Base-by-base conservation (phyloP, 306 rosid species). In the Prunus padus region DNA sequence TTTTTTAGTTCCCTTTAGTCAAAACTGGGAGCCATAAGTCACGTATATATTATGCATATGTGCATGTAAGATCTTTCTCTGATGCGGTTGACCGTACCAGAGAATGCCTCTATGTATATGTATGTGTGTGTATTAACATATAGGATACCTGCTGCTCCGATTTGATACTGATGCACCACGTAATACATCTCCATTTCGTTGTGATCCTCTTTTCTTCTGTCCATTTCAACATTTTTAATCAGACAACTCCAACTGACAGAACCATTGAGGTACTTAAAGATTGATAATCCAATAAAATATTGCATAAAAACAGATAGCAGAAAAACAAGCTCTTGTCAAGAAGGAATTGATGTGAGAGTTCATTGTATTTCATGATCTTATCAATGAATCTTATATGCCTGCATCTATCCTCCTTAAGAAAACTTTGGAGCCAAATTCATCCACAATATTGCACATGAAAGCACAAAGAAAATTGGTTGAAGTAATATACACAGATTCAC, bases 191-290 rank as follows among this genome's bases (percentile, higher is more conserved):
- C 86, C 88, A 73, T 80, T 81, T 82, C 81, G 86, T 33, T 84
- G 84, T 23, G 86, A 82, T 37, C 92, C 85, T 75, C 89, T 83
- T 82, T 83, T 95, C 87, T 91, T 95, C 99, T 95, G 93, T 76
- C 67, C 86, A 89, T 79, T 57, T 76, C 57, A 69, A 71, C 73
- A 73, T 62, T 20, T 37, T 84, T 22, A 80, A 57, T 42, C 55
- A 75, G n/a, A 65, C 9, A 69, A n/a, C 75, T 67, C 12, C 30
- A 52, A 49, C 22, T 69, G 76, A 60, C 62, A 75, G 72, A 20
- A 82, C 77, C 44, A 71, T 68, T 67, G 50, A 83, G 76, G 52
- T 62, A 37, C 47, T 76, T 44, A 26, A 65, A 65, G 55, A 81
- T 65, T 65, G 76, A 74, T 18, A 59, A 78, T 61, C 73, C 26